These are phyloP conservation scores for Pythium apleroticum DNA, from an alignment of 352 stramenopile species.

Conservation along the genomic window DNA sequence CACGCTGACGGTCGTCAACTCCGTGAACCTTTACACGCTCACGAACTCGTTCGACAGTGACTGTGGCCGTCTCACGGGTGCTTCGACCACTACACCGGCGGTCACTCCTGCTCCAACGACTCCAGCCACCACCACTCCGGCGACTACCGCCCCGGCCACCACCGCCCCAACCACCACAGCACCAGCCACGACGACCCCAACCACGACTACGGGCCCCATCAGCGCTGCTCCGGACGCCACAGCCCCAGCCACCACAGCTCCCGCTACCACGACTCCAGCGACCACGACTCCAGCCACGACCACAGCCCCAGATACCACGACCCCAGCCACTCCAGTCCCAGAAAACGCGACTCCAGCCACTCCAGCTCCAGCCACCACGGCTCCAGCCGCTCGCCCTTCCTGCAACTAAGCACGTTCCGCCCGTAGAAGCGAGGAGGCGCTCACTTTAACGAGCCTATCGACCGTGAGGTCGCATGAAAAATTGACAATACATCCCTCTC, in stretches of 20 bases:
- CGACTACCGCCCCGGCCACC: neutral
- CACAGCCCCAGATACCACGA: neutral
- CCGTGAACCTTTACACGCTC: neutral
- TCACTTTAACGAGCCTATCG: neutral
- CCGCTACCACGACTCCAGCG: neutral
- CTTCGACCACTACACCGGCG: neutral
- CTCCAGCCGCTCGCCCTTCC: neutral
- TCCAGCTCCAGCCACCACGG: neutral
- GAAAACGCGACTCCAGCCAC: neutral
- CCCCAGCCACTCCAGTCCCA: neutral
- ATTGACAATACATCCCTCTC: neutral
- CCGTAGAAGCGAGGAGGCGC: no score
- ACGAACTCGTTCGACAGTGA: neutral
- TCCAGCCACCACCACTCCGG: neutral
- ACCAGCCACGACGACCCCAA: neutral
- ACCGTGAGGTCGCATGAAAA: neutral
- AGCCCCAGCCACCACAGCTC: neutral
- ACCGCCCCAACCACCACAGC: neutral
- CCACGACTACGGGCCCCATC: neutral
- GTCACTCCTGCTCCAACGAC: neutral
- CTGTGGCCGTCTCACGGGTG: neutral
- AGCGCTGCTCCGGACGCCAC: neutral
- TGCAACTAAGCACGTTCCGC: neutral
- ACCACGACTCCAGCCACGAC: neutral
- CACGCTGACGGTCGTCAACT: neutral